Evolutionary conservation across 2,329 filamentous ascomycete species (phyloP).

Genomic region (Ascochyta clinopodiicola): DNA sequence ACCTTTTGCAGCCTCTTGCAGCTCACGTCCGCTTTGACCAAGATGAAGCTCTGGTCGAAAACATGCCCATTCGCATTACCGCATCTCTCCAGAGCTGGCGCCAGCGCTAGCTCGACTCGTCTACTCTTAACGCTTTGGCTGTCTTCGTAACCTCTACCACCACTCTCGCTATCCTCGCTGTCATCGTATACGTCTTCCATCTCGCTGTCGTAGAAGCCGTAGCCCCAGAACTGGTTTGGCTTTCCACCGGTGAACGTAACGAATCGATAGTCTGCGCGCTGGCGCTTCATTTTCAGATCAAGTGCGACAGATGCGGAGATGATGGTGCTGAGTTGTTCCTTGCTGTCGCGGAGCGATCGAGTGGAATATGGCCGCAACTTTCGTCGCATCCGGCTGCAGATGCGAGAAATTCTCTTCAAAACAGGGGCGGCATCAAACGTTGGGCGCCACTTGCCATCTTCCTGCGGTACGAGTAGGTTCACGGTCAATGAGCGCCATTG

Average conservation of each 20-base stretch:
- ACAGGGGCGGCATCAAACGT: constrained; percentile 45
- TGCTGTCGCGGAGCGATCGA: constrained; percentile 36
- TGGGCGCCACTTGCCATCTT: constrained; percentile 46
- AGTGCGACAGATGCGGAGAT: constrained; percentile 46
- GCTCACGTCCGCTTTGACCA: constrained; percentile 48
- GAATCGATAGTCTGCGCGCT: constrained; percentile 47
- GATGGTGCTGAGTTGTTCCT: constrained; percentile 43
- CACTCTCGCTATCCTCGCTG: constrained; percentile 23
- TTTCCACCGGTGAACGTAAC: constrained; percentile 46
- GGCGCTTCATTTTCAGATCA: constrained; percentile 48
- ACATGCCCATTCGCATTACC: constrained; percentile 49
- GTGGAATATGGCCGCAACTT: constrained; percentile 44
- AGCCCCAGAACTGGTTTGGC: constrained; percentile 43
- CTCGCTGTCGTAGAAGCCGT: constrained; percentile 45
- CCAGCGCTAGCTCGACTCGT: constrained; percentile 43
- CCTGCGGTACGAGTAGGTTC: constrained; percentile 46
- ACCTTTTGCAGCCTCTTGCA: constrained; percentile 41
- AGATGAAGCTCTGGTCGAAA: constrained; percentile 47
- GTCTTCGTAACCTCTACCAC: constrained; percentile 17
- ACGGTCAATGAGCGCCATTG: constrained; percentile 46
- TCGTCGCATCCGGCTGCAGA: constrained; percentile 38
- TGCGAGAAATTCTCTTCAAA: constrained; percentile 42
- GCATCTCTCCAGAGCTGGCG: constrained; percentile 48
- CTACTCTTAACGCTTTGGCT: constrained; percentile 24
- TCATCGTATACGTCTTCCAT: constrained; percentile 48